Percentiles rank a stretch among this genome's conserved stretches.
phyloP scores from a whole-genome alignment of 2,329 filamentous ascomycete genomes.

The Aquanectria penicillioides region DNA sequence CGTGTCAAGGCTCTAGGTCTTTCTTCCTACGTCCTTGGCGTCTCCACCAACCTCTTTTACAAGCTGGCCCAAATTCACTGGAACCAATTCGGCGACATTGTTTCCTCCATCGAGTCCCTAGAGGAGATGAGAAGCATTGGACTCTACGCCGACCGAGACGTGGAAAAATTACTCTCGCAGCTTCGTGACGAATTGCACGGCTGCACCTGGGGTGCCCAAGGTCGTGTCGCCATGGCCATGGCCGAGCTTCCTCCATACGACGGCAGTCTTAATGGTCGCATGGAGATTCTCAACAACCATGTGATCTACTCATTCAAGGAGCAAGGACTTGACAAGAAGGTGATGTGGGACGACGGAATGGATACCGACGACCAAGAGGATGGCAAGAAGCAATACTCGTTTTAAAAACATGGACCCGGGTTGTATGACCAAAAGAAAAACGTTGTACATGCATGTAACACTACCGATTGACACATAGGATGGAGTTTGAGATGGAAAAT shows the following conservation, averaged over 20 bases:
- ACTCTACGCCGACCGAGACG: slow-evolving; percentile 62
- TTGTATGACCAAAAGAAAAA: slow-evolving; percentile 3
- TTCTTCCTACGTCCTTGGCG: slow-evolving; percentile 76
- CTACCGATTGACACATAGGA: background rate
- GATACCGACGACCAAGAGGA: slow-evolving; percentile 1
- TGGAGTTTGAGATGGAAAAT: slow-evolving; percentile 4
- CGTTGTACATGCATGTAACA: slow-evolving; percentile 17
- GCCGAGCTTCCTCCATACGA: slow-evolving; percentile 50
- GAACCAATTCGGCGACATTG: slow-evolving; percentile 67
- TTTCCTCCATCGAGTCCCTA: slow-evolving; percentile 64
- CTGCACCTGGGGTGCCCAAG: slow-evolving; percentile 50
- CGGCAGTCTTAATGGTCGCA: slow-evolving; percentile 33
- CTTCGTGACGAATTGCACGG: slow-evolving; percentile 48
- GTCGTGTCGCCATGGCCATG: slow-evolving; percentile 51
- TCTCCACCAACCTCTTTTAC: slow-evolving; percentile 76
- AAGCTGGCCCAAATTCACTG: slow-evolving; percentile 71
- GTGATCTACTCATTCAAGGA: slow-evolving; percentile 10
- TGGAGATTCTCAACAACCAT: slow-evolving; percentile 29
- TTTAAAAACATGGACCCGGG: background rate
- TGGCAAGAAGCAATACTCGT: background rate
- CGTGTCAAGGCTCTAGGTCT: slow-evolving; percentile 74
- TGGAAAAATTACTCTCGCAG: slow-evolving; percentile 38
- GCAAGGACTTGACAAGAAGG: slow-evolving; percentile 3
- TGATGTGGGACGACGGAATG: background rate
- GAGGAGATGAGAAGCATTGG: slow-evolving; percentile 74